Evolutionary conservation across 176 grass and related monocot genomes (phyloP).

Genomic region (Puya raimondii): DNA sequence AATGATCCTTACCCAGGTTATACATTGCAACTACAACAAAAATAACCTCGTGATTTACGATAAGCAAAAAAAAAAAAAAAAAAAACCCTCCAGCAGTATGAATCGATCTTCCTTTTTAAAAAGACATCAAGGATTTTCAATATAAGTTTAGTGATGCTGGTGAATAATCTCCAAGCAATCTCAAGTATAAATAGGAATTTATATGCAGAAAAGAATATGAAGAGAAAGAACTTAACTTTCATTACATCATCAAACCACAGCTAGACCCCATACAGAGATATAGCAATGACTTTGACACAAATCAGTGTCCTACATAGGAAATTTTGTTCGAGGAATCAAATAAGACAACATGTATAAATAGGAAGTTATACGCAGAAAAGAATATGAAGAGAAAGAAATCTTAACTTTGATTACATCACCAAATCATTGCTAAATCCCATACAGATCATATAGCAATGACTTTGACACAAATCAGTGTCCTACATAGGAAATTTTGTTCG

Average conservation of each 20-base stretch:
- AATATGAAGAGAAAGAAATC: background rate
- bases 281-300: background rate
- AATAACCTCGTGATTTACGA: too few species aligned
- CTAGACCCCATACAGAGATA: background rate
- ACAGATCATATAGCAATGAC: background rate
- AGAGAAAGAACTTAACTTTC: background rate
- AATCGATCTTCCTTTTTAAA: too few species aligned
- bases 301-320: background rate
- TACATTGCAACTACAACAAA: too few species aligned
- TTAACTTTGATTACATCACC: background rate
- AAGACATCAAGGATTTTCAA: too few species aligned
- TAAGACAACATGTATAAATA: background rate
- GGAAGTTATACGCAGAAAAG: background rate
- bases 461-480: background rate
- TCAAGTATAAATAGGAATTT: too few species aligned
- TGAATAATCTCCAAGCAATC: too few species aligned
- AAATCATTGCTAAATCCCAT: background rate
- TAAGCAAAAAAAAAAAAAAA: too few species aligned
- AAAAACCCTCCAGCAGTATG: too few species aligned
- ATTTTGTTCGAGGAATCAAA: background rate
- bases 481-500: background rate
- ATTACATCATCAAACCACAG: background rate
- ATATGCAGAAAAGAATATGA: background rate
- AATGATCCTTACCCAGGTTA: too few species aligned
- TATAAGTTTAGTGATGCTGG: too few species aligned